These are phyloP conservation scores for Logfia minima DNA, from an alignment of 129 eudicot genomes.

Conservation along the genomic window DNA sequence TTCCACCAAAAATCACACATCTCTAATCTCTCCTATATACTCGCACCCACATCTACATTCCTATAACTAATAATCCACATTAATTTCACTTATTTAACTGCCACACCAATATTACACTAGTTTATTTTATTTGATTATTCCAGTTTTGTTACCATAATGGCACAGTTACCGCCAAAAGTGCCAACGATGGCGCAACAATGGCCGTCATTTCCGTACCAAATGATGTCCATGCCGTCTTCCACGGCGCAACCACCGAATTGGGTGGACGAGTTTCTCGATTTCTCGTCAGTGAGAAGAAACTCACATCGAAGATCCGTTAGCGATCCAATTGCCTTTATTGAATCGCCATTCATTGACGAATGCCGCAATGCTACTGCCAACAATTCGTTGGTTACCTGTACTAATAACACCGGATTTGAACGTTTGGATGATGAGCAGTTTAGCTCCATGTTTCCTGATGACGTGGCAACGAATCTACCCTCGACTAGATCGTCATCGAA, in stretches of 20 bases:
- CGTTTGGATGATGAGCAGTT: slow-evolving; percentile 82
- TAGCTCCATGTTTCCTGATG: slow-evolving; percentile 76
- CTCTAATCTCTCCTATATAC: neutral
- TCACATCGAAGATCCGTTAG: slow-evolving; percentile 76
- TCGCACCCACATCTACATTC: neutral
- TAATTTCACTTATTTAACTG: neutral
- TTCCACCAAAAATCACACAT: slow-evolving; percentile 38
- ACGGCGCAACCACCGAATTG: slow-evolving; percentile 56
- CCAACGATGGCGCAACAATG: slow-evolving; percentile 79
- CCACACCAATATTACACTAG: neutral
- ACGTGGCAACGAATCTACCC: slow-evolving; percentile 40
- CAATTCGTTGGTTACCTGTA: slow-evolving; percentile 6
- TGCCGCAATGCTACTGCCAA: slow-evolving; percentile 25
- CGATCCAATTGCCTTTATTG: slow-evolving; percentile 88
- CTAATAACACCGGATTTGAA: slow-evolving; percentile 48
- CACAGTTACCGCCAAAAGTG: slow-evolving; percentile 79
- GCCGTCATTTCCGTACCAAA: slow-evolving; percentile 63
- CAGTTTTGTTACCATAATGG: slow-evolving; percentile 38
- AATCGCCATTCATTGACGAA: slow-evolving; percentile 45
- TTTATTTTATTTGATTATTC: neutral
- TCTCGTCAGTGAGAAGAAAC: slow-evolving; percentile 54
- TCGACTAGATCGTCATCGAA: slow-evolving; percentile 46
- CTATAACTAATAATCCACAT: neutral
- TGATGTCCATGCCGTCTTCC: slow-evolving; percentile 48
- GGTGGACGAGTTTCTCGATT: slow-evolving; percentile 92